A percentile compares a stretch with the other conserved stretches of the same genome.
phyloP scores from a whole-genome alignment of 257 asterid species.

The Handroanthus guayacan region DNA sequence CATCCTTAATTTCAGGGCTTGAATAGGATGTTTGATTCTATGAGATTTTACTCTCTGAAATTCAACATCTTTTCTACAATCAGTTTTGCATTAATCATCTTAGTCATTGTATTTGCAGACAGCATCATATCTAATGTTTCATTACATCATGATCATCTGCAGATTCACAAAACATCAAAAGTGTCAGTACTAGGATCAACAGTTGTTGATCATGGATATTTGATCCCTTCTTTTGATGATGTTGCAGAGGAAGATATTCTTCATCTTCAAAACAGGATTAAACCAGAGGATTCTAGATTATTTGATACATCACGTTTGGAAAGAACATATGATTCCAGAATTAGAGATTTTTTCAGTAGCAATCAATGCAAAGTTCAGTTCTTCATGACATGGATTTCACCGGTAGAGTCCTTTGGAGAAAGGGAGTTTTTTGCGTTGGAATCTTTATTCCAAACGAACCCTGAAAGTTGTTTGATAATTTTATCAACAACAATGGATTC shows the following conservation, averaged over 20 bases:
- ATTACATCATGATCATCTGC: neutral
- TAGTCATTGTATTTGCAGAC: constrained; percentile 25
- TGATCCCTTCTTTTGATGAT: neutral
- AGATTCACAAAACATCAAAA: constrained; percentile 14
- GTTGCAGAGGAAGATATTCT: neutral
- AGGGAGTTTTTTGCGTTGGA: constrained; percentile 48
- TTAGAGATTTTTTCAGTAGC: constrained; percentile 18
- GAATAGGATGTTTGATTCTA: constrained; percentile 34
- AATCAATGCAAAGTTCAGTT: constrained; percentile 38
- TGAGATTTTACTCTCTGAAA: constrained; percentile 28
- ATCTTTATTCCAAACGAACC: constrained; percentile 51
- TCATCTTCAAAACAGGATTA: neutral
- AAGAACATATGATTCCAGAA: constrained; percentile 32
- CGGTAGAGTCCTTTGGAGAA: constrained; percentile 36
- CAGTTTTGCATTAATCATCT: constrained; percentile 34
- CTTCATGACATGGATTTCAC: constrained; percentile 55
- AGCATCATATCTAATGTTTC: constrained; percentile 34
- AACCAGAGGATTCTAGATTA: constrained; percentile 4
- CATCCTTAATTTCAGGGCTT: neutral
- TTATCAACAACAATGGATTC: constrained; percentile 59
- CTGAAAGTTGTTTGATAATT: constrained; percentile 51
- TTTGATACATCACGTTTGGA: neutral
- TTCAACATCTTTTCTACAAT: constrained; percentile 35
- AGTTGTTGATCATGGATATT: neutral
- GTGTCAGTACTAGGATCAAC: constrained; percentile 4